These are phyloP conservation scores for Drechmeria coniospora DNA, from an alignment of 2,329 filamentous ascomycete genomes.

Conservation along the genomic window DNA sequence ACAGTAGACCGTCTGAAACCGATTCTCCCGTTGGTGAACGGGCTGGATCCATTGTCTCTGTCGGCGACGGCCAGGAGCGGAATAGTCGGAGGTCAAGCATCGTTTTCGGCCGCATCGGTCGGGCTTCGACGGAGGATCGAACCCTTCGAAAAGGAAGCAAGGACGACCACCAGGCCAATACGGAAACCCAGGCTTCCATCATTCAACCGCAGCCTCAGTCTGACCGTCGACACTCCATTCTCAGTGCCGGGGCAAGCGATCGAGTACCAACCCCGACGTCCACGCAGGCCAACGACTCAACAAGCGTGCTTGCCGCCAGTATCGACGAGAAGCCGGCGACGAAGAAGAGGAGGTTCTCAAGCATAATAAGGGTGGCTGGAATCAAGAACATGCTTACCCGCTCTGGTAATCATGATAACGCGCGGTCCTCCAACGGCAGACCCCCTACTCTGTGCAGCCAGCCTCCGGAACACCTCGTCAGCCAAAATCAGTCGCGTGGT, in stretches of 20 bases:
- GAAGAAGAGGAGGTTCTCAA: slow-evolving; percentile 31
- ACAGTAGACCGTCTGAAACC: too few species aligned
- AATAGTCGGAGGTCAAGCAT: slow-evolving; percentile 24
- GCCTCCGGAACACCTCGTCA: background rate
- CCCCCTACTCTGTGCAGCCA: background rate
- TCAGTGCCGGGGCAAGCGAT: slow-evolving; percentile 15
- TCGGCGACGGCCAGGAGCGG: slow-evolving; percentile 20
- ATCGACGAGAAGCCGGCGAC: slow-evolving; percentile 4
- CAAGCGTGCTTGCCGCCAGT: slow-evolving; percentile 2
- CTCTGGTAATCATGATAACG: slow-evolving; percentile 5
- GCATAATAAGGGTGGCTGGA: slow-evolving; percentile 16
- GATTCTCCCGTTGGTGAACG: too few species aligned
- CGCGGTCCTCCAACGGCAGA: background rate
- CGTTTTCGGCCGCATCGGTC: slow-evolving; percentile 16
- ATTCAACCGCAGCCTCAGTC: too few species aligned
- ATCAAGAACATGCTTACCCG: slow-evolving; percentile 14
- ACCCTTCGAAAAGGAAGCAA: slow-evolving; percentile 1
- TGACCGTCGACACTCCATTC: slow-evolving; percentile 25
- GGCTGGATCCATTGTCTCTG: slow-evolving; percentile 24
- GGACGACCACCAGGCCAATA: too few species aligned
- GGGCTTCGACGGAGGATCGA: slow-evolving; percentile 9
- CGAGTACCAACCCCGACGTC: slow-evolving; percentile 10
- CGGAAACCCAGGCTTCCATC: too few species aligned
- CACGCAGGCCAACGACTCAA: slow-evolving; percentile 8
- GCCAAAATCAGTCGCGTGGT: too few species aligned